Base-by-base conservation (phyloP, 2,329 filamentous ascomycete genomes). In the Aspergillus fijiensis region DNA sequence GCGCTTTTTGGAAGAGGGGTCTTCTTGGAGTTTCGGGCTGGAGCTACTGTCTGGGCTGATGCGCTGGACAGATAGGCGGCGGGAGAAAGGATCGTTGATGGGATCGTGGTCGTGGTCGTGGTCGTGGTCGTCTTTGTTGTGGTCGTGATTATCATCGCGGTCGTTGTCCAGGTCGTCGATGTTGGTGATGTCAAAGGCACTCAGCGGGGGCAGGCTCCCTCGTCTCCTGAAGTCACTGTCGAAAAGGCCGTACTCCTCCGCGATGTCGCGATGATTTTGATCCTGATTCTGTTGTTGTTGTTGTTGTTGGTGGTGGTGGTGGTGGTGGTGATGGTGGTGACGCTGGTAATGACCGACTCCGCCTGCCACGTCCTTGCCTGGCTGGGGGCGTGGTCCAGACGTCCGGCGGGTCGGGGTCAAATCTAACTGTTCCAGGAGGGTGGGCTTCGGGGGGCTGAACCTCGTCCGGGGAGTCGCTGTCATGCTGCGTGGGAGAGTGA, bases 391-490 rank as follows among this genome's bases (percentile, higher is more conserved):
- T 29, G 69, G 67, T n/a, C 69, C 71, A 42, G 69, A 68, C 19
- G 66, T 63, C 25, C 68, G 69, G 16, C 74, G 72, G 25, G 74
- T 76, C 23, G 75, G 75, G 33, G 75, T 76, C 16, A 71, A 63
- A 51, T 77, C 74, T 14, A 76, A 64, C 49, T 74, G 70, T 47
- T 77, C 75, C 19, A 76, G 69, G 11, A 76, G 71, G 33, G 74
- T 75, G n/a, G 74, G 74, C 52, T 76, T 76, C 7, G 74, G 74
- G 4, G 74, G 75, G 51, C 75, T 77, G 55, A 77, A 77, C 39
- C 75, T 70, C 33, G 72, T 76, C 56, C 73, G 70, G 9, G 75
- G 74, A 1, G 74, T 77, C 35, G 68, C 67, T 5, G 70, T 73
- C 60, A 71, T 70, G 55, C 65, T 76, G 39, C 68, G 74, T 19